A percentile compares a stretch with the other conserved stretches of the same genome.
Evolutionary conservation across 2,329 filamentous ascomycete species (phyloP).

Genomic region (Penicillium sp.): DNA sequence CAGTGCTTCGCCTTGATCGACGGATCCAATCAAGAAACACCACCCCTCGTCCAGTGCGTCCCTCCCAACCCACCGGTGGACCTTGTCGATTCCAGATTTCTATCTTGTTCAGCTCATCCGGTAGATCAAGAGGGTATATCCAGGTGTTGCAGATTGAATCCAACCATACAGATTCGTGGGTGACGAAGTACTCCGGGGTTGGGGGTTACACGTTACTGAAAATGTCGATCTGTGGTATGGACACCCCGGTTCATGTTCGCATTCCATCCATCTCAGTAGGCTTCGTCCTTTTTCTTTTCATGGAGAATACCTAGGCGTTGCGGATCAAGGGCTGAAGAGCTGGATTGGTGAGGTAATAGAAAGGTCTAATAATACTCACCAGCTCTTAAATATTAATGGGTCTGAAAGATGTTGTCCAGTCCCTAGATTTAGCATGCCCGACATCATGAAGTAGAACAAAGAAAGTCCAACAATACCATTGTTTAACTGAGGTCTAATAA

Average conservation of each 20-base stretch:
- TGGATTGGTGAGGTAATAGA: not conserved
- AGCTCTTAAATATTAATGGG: too few species aligned
- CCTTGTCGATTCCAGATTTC: not conserved
- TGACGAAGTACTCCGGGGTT: not conserved
- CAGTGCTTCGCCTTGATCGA: not conserved
- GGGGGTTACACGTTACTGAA: not conserved
- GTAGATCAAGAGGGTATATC: not conserved
- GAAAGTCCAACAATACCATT: not conserved
- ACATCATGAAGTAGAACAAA: not conserved
- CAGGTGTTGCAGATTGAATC: not conserved
- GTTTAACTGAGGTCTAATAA: not conserved
- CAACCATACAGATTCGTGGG: not conserved
- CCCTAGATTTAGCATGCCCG: not conserved
- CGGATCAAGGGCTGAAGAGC: too few species aligned
- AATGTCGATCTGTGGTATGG: not conserved
- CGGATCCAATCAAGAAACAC: slow-evolving; percentile 5
- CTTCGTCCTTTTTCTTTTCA: not conserved
- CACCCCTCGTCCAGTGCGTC: slow-evolving; percentile 1
- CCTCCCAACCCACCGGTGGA: not conserved
- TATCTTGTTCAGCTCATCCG: not conserved
- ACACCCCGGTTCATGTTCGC: not conserved
- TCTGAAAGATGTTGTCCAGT: not conserved
- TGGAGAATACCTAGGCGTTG: not conserved
- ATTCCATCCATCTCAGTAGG: not conserved
- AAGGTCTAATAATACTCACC: not conserved